Percentiles rank a stretch among this genome's conserved stretches.
Conservation (phyloP, 1,284 basidiomycete genomes). For the Ustilago cynodontis region DNA sequence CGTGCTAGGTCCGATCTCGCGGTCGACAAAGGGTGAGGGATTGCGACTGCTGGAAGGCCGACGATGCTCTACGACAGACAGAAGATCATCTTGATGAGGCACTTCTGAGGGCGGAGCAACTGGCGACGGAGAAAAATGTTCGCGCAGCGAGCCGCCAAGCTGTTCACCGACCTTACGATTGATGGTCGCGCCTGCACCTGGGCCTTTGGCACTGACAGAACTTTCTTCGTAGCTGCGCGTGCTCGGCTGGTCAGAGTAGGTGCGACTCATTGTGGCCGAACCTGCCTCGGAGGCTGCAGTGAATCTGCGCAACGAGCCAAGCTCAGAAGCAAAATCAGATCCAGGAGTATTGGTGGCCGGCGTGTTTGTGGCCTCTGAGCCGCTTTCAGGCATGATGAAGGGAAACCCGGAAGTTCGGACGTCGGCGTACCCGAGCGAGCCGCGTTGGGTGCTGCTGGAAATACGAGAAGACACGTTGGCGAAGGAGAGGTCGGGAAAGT, state of each 20-base stretch:
- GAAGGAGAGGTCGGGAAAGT: constrained; percentile 30
- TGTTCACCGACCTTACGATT: constrained; percentile 32
- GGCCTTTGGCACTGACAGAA: constrained; percentile 39
- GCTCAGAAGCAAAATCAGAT: constrained; percentile 30
- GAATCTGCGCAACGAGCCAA: constrained; percentile 32
- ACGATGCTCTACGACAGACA: constrained; percentile 20
- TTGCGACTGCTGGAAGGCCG: constrained; percentile 9
- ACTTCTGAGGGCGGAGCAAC: background rate
- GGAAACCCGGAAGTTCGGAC: constrained; percentile 47
- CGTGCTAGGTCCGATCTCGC: background rate
- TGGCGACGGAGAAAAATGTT: constrained; percentile 32
- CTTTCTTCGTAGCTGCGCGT: constrained; percentile 44
- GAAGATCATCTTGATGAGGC: constrained; percentile 6
- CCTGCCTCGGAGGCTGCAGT: constrained; percentile 28
- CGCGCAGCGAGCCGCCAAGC: constrained; percentile 22
- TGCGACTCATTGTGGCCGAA: constrained; percentile 22
- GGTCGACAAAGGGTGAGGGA: background rate
- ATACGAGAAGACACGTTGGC: constrained; percentile 31
- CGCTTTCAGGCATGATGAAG: constrained; percentile 52
- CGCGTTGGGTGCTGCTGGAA: constrained; percentile 15
- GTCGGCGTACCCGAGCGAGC: constrained; percentile 43
- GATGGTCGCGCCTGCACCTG: constrained; percentile 38
- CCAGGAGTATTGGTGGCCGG: constrained; percentile 32
- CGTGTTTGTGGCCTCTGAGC: constrained; percentile 31
- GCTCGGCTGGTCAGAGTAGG: constrained; percentile 34